A percentile compares a stretch with the other conserved stretches of the same genome.
These are phyloP conservation scores for Solanum hybrid DNA, from an alignment of 305 asterid species.

Conservation along the genomic window DNA sequence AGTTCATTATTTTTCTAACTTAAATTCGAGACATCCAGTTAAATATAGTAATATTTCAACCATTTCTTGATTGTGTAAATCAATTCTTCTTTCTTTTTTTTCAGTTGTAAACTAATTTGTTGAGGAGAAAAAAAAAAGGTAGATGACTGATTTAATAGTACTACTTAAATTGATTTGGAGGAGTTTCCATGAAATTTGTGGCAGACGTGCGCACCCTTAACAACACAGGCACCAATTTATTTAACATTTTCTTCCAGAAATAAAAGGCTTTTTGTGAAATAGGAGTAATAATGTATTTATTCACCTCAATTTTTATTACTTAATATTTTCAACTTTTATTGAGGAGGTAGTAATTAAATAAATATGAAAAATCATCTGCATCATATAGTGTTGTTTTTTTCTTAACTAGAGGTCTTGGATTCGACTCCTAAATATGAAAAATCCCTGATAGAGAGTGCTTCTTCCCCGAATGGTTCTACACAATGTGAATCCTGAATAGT, in stretches of 20 bases:
- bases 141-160: neutral
- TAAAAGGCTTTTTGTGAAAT: neutral
- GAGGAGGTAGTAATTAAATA: neutral
- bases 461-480: too few species aligned
- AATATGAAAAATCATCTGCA: neutral
- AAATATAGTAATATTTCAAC: neutral
- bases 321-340: neutral
- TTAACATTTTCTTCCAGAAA: neutral
- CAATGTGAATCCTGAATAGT: too few species aligned
- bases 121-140: neutral
- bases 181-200: neutral
- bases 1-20: neutral
- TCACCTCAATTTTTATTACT: neutral
- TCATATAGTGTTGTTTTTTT: too few species aligned
- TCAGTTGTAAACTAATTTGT: neutral
- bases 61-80: neutral
- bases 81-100: too few species aligned
- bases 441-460: too few species aligned
- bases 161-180: neutral
- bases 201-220: neutral
- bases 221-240: neutral
- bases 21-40: neutral
- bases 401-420: too few species aligned
- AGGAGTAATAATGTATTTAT: neutral
- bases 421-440: neutral